phyloP scores from a whole-genome alignment of 805 yeast genomes.

The Starmerella bombi region DNA sequence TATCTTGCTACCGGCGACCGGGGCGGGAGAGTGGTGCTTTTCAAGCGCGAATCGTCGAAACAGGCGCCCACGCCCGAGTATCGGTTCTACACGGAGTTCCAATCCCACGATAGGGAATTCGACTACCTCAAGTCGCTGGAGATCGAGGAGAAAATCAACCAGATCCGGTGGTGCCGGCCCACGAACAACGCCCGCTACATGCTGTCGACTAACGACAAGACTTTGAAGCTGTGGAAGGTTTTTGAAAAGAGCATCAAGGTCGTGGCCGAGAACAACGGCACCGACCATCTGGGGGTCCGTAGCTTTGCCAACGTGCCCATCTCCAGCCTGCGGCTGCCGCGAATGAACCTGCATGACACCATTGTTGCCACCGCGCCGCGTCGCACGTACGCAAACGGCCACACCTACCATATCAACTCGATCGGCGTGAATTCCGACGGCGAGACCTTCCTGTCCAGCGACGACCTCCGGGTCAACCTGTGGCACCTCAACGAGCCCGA shows the following conservation, averaged over 20 bases:
- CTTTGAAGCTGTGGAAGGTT: slow-evolving; percentile 96
- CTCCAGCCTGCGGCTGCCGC: slow-evolving; percentile 57
- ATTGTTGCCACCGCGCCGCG: slow-evolving; percentile 92
- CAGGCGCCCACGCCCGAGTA: slow-evolving; percentile 40
- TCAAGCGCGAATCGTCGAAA: slow-evolving; percentile 61
- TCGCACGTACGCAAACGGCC: slow-evolving; percentile 85
- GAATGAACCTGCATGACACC: slow-evolving; percentile 84
- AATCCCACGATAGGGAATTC: slow-evolving; percentile 95
- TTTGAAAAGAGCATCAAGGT: slow-evolving; percentile 82
- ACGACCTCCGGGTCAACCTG: slow-evolving; percentile 85
- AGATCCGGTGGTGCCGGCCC: slow-evolving; percentile 89
- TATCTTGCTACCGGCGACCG: slow-evolving; percentile 96
- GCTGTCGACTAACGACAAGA: slow-evolving; percentile 88
- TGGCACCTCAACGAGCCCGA: slow-evolving; percentile 94
- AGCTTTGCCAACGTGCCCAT: slow-evolving; percentile 22
- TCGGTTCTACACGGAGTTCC: slow-evolving; percentile 91
- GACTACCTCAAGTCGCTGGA: slow-evolving; percentile 92
- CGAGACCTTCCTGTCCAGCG: slow-evolving; percentile 85
- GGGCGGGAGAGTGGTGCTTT: slow-evolving; percentile 94
- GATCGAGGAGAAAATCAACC: slow-evolving; percentile 95
- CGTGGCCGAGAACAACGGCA: slow-evolving; percentile 80
- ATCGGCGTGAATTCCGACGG: slow-evolving; percentile 90
- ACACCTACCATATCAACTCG: slow-evolving; percentile 94
- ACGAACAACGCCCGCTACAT: slow-evolving; percentile 82
- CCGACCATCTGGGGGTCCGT: slow-evolving; percentile 31